Percentiles rank a stretch among this genome's conserved stretches.
Evolutionary conservation across 2,329 filamentous ascomycete species (phyloP).

Genomic region (Diaporthe australafricana): DNA sequence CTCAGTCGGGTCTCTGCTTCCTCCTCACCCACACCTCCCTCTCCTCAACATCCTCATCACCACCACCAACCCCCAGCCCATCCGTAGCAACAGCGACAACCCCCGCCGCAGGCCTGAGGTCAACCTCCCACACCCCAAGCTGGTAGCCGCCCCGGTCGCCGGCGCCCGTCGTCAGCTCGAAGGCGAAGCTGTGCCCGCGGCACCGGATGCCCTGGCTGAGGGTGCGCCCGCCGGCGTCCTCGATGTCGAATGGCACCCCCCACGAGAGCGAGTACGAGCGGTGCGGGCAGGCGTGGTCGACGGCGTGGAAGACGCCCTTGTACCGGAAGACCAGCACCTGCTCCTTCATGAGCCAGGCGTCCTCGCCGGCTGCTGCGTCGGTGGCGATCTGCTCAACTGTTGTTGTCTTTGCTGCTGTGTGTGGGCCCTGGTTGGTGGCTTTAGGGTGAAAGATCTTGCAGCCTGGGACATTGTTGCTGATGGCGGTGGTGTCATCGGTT

Average conservation of each 20-base stretch:
- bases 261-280: slow-evolving; percentile 33
- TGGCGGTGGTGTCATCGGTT: background rate
- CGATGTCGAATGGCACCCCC: slow-evolving; percentile 34
- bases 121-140: slow-evolving; percentile 34
- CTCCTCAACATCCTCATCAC: background rate
- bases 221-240: slow-evolving; percentile 24
- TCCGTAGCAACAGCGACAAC: background rate
- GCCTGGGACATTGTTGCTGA: slow-evolving; percentile 19
- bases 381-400: slow-evolving; percentile 18
- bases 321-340: slow-evolving; percentile 36
- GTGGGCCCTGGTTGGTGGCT: background rate
- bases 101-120: slow-evolving; percentile 12
- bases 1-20: background rate
- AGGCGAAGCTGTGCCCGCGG: slow-evolving; percentile 32
- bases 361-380: slow-evolving; percentile 32
- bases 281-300: slow-evolving; percentile 36
- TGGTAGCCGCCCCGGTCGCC: slow-evolving; percentile 32
- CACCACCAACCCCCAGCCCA: background rate
- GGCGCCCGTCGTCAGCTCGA: slow-evolving; percentile 32
- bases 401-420: background rate
- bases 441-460: slow-evolving; percentile 36
- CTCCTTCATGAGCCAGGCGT: slow-evolving; percentile 34
- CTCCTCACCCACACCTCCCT: slow-evolving; percentile 30
- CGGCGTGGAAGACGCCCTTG: slow-evolving; percentile 34
- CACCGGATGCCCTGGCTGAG: slow-evolving; percentile 29